phyloP scores from a whole-genome alignment of 148 eudicot species.

The Diospyros kaki region DNA sequence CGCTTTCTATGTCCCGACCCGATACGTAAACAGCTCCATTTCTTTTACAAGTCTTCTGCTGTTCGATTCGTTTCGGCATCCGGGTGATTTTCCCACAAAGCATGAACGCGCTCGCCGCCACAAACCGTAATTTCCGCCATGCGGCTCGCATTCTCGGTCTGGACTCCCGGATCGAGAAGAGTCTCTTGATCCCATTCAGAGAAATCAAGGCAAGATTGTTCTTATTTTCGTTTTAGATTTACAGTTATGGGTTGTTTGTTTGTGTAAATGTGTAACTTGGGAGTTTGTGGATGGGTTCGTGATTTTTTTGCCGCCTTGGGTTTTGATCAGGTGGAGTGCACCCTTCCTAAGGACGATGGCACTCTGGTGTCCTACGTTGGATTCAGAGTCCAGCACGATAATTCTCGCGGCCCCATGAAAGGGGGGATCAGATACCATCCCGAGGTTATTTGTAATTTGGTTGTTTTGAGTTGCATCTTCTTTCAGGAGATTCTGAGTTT shows the following conservation, averaged over 20 bases:
- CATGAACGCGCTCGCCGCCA: constrained; percentile 70
- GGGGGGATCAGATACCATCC: constrained; percentile 66
- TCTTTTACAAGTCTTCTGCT: neutral
- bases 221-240: neutral
- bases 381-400: constrained; percentile 58
- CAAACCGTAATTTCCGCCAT: constrained; percentile 47
- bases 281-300: neutral
- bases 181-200: constrained; percentile 60
- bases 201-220: constrained; percentile 48
- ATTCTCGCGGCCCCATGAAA: constrained; percentile 62
- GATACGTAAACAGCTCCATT: neutral
- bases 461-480: neutral
- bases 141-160: constrained; percentile 55
- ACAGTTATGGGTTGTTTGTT: neutral
- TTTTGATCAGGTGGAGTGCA: constrained; percentile 51
- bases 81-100: neutral
- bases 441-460: constrained; percentile 29
- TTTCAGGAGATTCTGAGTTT: neutral
- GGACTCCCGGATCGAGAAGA: constrained; percentile 53
- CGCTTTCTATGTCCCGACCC: too few species aligned
- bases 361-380: constrained; percentile 41
- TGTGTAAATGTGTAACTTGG: neutral
- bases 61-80: constrained; percentile 2
- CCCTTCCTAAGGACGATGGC: constrained; percentile 54
- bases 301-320: neutral